phyloP scores from a whole-genome alignment of 1,284 basidiomycete species.

The Sporisorium sorghi region DNA sequence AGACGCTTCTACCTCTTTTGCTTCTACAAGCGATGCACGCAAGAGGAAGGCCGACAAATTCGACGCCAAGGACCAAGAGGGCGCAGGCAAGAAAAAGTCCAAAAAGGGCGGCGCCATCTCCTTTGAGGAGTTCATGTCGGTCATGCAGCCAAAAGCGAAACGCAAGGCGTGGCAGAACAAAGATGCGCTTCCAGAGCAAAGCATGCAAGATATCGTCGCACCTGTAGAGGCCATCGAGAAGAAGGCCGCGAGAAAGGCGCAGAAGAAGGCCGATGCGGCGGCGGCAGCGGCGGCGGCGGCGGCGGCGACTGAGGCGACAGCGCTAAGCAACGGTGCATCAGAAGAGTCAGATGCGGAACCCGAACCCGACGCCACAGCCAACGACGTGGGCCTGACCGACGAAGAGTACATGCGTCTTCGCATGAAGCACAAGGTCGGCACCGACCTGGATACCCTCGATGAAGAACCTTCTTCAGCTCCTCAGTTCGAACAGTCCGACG shows the following conservation, averaged over 20 bases:
- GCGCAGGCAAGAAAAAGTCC: conserved; percentile 17
- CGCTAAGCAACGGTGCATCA: background rate
- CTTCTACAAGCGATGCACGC: conserved; percentile 12
- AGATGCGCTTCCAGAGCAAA: conserved; percentile 46
- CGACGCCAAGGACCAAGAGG: conserved; percentile 10
- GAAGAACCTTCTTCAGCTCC: conserved; percentile 22
- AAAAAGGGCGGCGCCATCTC: conserved; percentile 51
- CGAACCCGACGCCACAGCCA: conserved; percentile 51
- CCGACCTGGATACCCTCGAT: conserved; percentile 45
- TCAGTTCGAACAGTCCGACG: conserved; percentile 65
- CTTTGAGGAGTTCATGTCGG: conserved; percentile 67
- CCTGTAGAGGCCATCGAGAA: conserved; percentile 30
- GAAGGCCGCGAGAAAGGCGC: conserved; percentile 41
- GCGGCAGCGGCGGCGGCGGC: conserved; percentile 15
- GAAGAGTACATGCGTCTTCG: conserved; percentile 70
- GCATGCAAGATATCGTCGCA: conserved; percentile 33
- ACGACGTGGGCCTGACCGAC: conserved; percentile 65
- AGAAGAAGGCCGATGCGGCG: conserved; percentile 26
- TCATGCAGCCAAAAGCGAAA: conserved; percentile 66
- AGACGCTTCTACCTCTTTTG: conserved; percentile 10
- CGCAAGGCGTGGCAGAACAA: conserved; percentile 66
- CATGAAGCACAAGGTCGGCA: conserved; percentile 68
- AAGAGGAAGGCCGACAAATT: conserved; percentile 26
- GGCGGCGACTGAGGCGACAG: conserved; percentile 10
- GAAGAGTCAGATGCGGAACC: conserved; percentile 32